Evolutionary conservation across 345 rosid species (phyloP), one percentile per base, ranked within the genome.

Genomic region (Hevea brasiliensis): DNA sequence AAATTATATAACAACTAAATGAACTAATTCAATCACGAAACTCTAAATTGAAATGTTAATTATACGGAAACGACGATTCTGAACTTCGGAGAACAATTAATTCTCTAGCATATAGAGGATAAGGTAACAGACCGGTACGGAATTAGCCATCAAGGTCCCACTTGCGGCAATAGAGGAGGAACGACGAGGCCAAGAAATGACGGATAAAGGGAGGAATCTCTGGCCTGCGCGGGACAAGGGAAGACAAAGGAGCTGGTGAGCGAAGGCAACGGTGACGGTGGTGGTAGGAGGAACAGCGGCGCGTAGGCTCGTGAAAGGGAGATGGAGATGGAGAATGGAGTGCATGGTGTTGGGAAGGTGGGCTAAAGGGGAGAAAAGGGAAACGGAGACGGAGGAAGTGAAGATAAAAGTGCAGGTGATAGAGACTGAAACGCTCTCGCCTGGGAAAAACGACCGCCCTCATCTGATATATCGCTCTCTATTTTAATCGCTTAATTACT

Each of bases 91-190:
- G 6, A 15, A 14, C 10, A 17, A 3, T 50, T 50, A 50, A 50
- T 50, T 50, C 14, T 7, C 6, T 15, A 50, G n/a, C 41, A 71
- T 7, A 35, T 23, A 76, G 67, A 20, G 77, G 67, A 76, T 69
- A 65, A 76, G 81, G 68, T 27, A 74, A 72, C 82, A 55, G 61
- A 87, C 91, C 82, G 92, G 81, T 44, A 83, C 80, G 0, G 89
- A 84, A 72, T 86, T 85, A 72, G 83, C 84, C 72, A 80, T 85
- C 76, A 90, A 81, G 66, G 87, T 77, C 65, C 83, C 87, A n/a
- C 79, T 29, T 55, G 87, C 68, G 7, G 80, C 69, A 70, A 84
- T 41, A 60, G 66, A 24, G 35, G 78, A 82, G 17, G 89, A 72
- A 71, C 75, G 72, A 17, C 82, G 77, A 47, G 72, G 69, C 50